A percentile compares a stretch with the other conserved stretches of the same genome.
Conservation (phyloP, 306 rosid species). For the Macrotyloma uniflorum region DNA sequence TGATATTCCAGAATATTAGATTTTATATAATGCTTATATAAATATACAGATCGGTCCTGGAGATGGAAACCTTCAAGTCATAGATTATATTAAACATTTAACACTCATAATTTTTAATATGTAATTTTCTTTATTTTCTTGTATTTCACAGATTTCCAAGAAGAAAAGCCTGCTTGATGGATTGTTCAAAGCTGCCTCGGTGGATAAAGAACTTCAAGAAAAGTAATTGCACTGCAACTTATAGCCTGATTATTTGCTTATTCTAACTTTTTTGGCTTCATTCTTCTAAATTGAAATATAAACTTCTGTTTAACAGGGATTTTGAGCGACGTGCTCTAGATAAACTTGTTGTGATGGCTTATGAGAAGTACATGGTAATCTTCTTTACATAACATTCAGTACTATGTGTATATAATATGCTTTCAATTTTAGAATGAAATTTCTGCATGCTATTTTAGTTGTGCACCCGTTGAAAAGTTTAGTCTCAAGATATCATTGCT, state of each 20-base stretch:
- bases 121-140: constrained; percentile 42
- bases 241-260: constrained; percentile 35
- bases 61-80: constrained; percentile 26
- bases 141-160: constrained; percentile 61
- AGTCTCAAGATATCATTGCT: not conserved
- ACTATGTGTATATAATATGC: constrained; percentile 17
- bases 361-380: constrained; percentile 86
- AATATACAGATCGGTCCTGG: constrained; percentile 24
- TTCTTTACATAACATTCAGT: constrained; percentile 27
- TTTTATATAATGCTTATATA: constrained; percentile 2
- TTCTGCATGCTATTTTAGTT: constrained; percentile 29
- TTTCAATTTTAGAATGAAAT: constrained; percentile 7
- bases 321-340: constrained; percentile 83
- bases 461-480: not conserved
- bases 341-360: constrained; percentile 78
- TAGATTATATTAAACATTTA: constrained; percentile 18
- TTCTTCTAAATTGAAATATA: constrained; percentile 30
- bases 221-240: constrained; percentile 58
- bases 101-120: constrained; percentile 17
- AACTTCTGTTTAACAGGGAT: constrained; percentile 62
- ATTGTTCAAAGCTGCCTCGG: constrained; percentile 61
- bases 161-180: constrained; percentile 69
- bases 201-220: constrained; percentile 66
- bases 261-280: constrained; percentile 33
- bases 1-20: constrained; percentile 5